A percentile compares a stretch with the other conserved stretches of the same genome.
Conservation (phyloP, 192 early-diverging fungal species). For the Helicostylum pulchrum region DNA sequence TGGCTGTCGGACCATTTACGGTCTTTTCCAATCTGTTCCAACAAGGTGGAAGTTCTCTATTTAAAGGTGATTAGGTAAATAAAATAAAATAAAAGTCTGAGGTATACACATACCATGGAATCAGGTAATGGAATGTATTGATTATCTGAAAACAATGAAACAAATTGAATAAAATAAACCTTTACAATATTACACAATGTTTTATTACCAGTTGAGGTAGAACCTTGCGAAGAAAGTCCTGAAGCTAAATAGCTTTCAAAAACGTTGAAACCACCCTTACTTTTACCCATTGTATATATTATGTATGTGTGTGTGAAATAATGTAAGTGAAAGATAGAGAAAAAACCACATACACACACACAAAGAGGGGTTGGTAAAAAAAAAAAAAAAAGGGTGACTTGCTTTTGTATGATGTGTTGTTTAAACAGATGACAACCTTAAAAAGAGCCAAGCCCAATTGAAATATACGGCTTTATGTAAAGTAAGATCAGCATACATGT, state of each 20-base stretch:
- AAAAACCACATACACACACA: no score
- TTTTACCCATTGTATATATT: slow-evolving; percentile 18
- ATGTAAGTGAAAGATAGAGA: slow-evolving; percentile 1
- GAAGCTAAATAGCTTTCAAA: slow-evolving; percentile 22
- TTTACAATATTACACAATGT: no score
- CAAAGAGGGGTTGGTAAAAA: no score
- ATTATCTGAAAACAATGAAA: not conserved
- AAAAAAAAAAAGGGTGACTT: not conserved
- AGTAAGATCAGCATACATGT: not conserved
- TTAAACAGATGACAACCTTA: no score
- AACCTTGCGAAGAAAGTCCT: not conserved
- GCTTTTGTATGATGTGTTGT: not conserved
- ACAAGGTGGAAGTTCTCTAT: slow-evolving; percentile 46
- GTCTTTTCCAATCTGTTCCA: slow-evolving; percentile 49
- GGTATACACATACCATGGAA: slow-evolving; percentile 30
- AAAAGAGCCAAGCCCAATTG: no score
- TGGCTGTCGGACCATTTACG: slow-evolving; percentile 45
- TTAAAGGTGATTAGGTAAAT: not conserved
- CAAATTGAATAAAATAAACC: not conserved
- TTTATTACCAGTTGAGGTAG: not conserved
- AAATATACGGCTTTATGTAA: no score
- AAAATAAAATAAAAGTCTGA: no score
- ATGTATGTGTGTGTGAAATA: not conserved
- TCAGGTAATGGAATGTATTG: slow-evolving; percentile 25
- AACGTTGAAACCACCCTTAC: slow-evolving; percentile 12